Evolutionary conservation across 768 basidiomycete species (phyloP).

Genomic region (Boletus rufocinnamomeus): DNA sequence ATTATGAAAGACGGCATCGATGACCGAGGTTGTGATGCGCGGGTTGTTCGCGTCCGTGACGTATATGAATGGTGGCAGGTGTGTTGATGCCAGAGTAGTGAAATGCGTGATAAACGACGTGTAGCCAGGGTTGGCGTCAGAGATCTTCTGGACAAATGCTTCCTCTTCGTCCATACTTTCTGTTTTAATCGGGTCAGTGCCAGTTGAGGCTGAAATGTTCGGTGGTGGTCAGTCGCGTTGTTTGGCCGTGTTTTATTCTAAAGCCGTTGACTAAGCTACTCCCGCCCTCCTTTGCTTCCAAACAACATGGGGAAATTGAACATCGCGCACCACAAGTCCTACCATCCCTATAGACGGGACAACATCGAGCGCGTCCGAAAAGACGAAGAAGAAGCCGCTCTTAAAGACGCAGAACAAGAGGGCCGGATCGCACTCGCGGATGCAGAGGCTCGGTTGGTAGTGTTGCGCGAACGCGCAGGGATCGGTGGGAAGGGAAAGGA

Average conservation of each 20-base stretch:
- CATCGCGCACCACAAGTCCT: conserved; percentile 90
- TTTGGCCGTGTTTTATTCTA: conserved; percentile 21
- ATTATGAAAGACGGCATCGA: conserved; percentile 19
- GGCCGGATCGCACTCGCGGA: conserved; percentile 76
- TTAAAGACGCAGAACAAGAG: conserved; percentile 67
- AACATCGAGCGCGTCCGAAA: conserved; percentile 79
- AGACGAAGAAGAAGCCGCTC: conserved; percentile 79
- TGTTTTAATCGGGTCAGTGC: neutral
- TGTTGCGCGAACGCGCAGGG: conserved; percentile 65
- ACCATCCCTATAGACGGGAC: conserved; percentile 82
- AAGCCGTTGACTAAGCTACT: conserved; percentile 18
- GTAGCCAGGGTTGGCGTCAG: conserved; percentile 28
- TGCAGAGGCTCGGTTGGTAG: conserved; percentile 73
- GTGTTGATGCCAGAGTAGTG: conserved; percentile 33
- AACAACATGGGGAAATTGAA: conserved; percentile 47
- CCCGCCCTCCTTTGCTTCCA: neutral
- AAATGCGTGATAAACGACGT: conserved; percentile 27
- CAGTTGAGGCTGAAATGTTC: neutral
- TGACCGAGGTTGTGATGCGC: conserved; percentile 46
- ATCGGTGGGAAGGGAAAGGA: conserved; percentile 38
- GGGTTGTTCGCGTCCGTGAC: conserved; percentile 58
- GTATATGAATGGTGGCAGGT: conserved; percentile 67
- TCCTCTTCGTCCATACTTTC: conserved; percentile 23
- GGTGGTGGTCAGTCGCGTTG: neutral
- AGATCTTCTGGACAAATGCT: conserved; percentile 2